Percentiles rank a stretch among this genome's conserved stretches.
Evolutionary conservation across 1,284 basidiomycete genomes (phyloP).

Genomic region (Agaricales sp.): DNA sequence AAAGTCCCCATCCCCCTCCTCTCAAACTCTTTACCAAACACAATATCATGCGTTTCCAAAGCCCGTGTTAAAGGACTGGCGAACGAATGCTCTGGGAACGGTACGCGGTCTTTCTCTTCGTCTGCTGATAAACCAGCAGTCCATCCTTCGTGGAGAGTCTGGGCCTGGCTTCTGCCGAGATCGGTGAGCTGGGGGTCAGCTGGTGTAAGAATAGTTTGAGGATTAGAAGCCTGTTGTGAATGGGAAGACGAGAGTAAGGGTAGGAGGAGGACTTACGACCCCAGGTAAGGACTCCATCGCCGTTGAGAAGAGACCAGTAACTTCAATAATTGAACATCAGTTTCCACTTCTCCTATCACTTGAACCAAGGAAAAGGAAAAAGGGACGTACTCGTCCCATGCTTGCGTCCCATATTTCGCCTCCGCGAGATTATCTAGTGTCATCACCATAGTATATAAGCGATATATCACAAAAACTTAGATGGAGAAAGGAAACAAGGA

Average conservation of each 20-base stretch:
- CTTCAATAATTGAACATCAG: slow-evolving; percentile 25
- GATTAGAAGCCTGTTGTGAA: no score
- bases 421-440: slow-evolving; percentile 65
- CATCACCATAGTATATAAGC: slow-evolving; percentile 1
- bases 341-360: slow-evolving; percentile 3
- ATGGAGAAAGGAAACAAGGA: not conserved
- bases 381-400: slow-evolving; percentile 45
- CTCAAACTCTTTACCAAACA: slow-evolving; percentile 38
- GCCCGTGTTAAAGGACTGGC: slow-evolving; percentile 70
- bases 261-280: slow-evolving; percentile 52
- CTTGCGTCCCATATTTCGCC: slow-evolving; percentile 55
- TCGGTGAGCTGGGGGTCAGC: slow-evolving; percentile 72
- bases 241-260: slow-evolving; percentile 1
- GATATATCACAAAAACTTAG: slow-evolving; percentile 3
- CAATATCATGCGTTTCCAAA: slow-evolving; percentile 54
- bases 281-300: slow-evolving; percentile 69
- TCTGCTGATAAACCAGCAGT: slow-evolving; percentile 31
- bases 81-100: slow-evolving; percentile 53
- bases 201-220: slow-evolving; percentile 12
- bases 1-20: slow-evolving; percentile 20
- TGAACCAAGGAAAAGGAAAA: no score
- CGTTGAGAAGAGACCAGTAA: slow-evolving; percentile 60
- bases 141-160: slow-evolving; percentile 47
- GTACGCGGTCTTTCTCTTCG: slow-evolving; percentile 14
- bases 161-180: slow-evolving; percentile 57